A percentile compares a stretch with the other conserved stretches of the same genome.
Conservation (phyloP, 2,329 filamentous ascomycete genomes). For the Polychaeton citri region DNA sequence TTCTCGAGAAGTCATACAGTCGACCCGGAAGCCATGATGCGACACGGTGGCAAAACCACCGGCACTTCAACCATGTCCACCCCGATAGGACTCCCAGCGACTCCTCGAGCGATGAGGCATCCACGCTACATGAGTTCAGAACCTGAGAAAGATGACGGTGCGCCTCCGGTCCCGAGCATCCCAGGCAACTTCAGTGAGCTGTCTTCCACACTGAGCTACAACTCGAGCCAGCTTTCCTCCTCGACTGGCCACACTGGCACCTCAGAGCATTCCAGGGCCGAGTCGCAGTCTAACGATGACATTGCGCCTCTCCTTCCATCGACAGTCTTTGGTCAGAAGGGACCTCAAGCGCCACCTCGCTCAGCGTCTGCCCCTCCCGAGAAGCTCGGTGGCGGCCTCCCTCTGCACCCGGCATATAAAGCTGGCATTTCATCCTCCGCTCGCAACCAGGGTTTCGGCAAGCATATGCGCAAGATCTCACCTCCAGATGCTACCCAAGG, state of each 20-base stretch:
- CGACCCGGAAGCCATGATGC: slow-evolving; percentile 39
- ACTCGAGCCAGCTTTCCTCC: slow-evolving; percentile 6
- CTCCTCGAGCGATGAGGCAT: slow-evolving; percentile 80
- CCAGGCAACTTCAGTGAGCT: slow-evolving; percentile 34
- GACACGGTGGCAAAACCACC: slow-evolving; percentile 19
- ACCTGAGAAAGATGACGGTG: slow-evolving; percentile 33
- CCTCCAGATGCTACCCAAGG: slow-evolving; percentile 19
- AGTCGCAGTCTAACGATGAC: slow-evolving; percentile 17
- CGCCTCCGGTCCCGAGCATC: slow-evolving; percentile 42
- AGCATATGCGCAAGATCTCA: slow-evolving; percentile 29
- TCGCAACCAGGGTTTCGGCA: slow-evolving; percentile 22
- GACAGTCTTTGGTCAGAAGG: slow-evolving; percentile 32
- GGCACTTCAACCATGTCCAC: slow-evolving; percentile 37
- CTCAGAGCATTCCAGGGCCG: slow-evolving; percentile 21
- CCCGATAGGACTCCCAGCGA: slow-evolving; percentile 71
- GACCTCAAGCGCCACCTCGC: slow-evolving; percentile 21
- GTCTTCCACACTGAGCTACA: slow-evolving; percentile 14
- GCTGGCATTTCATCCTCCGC: slow-evolving; percentile 14
- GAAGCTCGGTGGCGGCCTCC: slow-evolving; percentile 15
- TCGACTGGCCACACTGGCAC: slow-evolving; percentile 1
- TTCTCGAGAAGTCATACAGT: slow-evolving; percentile 51
- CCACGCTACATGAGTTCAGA: slow-evolving; percentile 53
- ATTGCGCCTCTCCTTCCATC: slow-evolving; percentile 34
- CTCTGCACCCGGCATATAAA: slow-evolving; percentile 22
- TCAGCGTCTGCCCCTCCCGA: slow-evolving; percentile 37